These are phyloP conservation scores for Xylaria venustula DNA, from an alignment of 495 filamentous ascomycete genomes.

Conservation along the genomic window DNA sequence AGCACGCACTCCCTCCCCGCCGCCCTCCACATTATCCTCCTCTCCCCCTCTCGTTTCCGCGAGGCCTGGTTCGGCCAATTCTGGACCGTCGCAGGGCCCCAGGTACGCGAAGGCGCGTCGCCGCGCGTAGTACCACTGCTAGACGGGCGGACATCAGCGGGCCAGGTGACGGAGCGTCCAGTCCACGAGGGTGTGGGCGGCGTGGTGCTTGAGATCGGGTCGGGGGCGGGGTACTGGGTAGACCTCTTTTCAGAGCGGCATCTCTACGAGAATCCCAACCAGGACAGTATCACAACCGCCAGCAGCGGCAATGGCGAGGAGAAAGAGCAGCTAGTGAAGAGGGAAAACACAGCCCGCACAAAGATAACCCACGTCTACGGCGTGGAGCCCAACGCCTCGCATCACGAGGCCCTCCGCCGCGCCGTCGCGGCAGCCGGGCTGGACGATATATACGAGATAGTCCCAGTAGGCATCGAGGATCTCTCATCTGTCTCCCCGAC, in stretches of 20 bases:
- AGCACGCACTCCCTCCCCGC: not conserved
- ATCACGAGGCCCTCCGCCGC: conserved; percentile 51
- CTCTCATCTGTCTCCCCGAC: conserved; percentile 37
- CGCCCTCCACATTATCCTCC: conserved; percentile 16
- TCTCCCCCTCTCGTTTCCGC: conserved; percentile 37
- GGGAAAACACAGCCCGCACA: not conserved
- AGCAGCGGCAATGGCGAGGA: not conserved
- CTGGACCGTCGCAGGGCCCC: conserved; percentile 43
- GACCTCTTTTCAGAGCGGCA: conserved; percentile 28
- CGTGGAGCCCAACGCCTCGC: conserved; percentile 61
- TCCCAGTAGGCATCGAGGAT: conserved; percentile 61
- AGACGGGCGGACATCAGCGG: conserved; percentile 31
- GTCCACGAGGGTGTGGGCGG: conserved; percentile 31
- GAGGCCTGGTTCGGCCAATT: conserved; percentile 50
- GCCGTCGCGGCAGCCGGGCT: conserved; percentile 51
- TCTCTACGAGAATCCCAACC: too few relatives aligned
- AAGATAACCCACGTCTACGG: conserved; percentile 60
- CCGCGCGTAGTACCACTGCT: conserved; percentile 41
- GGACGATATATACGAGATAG: conserved; percentile 60
- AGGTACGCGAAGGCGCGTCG: conserved; percentile 26
- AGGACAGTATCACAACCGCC: not conserved
- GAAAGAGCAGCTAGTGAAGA: not conserved
- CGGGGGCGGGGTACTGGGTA: conserved; percentile 49
- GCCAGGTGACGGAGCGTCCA: conserved; percentile 21
- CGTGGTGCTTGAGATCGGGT: conserved; percentile 47